phyloP scores from a whole-genome alignment of 2,329 filamentous ascomycete genomes.

The Thielaviopsis ethacetica region DNA sequence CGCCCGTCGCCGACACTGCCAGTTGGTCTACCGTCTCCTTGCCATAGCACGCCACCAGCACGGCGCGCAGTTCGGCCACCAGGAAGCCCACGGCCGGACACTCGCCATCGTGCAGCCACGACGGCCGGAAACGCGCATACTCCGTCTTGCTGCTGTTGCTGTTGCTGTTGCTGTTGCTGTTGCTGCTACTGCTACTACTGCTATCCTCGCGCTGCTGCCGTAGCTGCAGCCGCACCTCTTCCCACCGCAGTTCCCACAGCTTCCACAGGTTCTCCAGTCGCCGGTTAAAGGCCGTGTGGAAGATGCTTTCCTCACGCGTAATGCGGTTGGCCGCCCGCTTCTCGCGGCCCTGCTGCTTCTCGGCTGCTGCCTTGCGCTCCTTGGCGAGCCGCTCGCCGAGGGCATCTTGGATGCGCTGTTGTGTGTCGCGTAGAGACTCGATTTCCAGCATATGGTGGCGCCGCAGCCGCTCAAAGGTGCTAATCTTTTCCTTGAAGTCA shows the following conservation, averaged over 20 bases:
- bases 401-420: conserved; percentile 10
- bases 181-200: no score
- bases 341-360: conserved; percentile 6
- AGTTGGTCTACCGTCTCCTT: conserved; percentile 8
- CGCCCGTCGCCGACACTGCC: neutral
- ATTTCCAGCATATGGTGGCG: conserved; percentile 6
- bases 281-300: conserved; percentile 4
- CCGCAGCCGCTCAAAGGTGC: conserved; percentile 1
- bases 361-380: conserved; percentile 2
- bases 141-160: neutral
- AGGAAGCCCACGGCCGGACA: neutral
- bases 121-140: conserved; percentile 5
- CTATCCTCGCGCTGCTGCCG: neutral
- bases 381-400: conserved; percentile 7
- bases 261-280: conserved; percentile 7
- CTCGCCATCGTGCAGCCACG: conserved; percentile 5
- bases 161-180: no score
- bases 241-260: conserved; percentile 10
- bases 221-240: conserved; percentile 4
- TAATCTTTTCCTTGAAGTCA: conserved; percentile 5
- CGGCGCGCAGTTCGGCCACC: conserved; percentile 1
- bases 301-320: conserved; percentile 8
- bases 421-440: conserved; percentile 8
- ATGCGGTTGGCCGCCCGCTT: conserved; percentile 7
- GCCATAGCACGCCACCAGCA: conserved; percentile 6